Percentiles rank a stretch among this genome's conserved stretches.
Conservation (phyloP, 2,329 filamentous ascomycete genomes). For the Exserohilum rostratum region DNA sequence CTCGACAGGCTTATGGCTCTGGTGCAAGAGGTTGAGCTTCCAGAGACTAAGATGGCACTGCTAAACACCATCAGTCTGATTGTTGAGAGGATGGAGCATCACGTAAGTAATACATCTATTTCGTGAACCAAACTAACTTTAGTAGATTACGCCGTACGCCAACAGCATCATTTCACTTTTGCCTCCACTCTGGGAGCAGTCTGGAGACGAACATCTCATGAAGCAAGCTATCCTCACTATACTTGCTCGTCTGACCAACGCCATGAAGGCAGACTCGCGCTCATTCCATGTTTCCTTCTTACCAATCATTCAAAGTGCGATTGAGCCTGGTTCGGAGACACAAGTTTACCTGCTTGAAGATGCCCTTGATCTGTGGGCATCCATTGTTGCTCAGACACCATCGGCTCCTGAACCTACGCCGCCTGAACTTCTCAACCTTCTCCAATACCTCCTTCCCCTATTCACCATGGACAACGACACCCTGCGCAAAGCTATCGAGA, state of each 20-base stretch:
- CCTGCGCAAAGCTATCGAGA: slow-evolving; percentile 56
- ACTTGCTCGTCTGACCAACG: slow-evolving; percentile 81
- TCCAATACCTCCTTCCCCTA: slow-evolving; percentile 54
- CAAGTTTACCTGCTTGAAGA: slow-evolving; percentile 85
- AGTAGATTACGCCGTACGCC: slow-evolving; percentile 66
- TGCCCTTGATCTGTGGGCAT: slow-evolving; percentile 85
- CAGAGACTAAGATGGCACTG: slow-evolving; percentile 89
- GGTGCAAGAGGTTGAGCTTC: slow-evolving; percentile 78
- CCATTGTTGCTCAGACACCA: slow-evolving; percentile 69
- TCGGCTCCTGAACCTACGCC: slow-evolving; percentile 50
- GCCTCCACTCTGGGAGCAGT: slow-evolving; percentile 82
- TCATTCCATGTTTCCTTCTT: slow-evolving; percentile 81
- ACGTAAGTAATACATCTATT: slow-evolving; percentile 53
- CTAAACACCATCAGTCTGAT: slow-evolving; percentile 84
- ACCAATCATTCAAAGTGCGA: slow-evolving; percentile 80
- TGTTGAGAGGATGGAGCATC: slow-evolving; percentile 79
- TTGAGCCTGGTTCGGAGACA: slow-evolving; percentile 70
- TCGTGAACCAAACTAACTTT: slow-evolving; percentile 7
- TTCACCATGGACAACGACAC: slow-evolving; percentile 58
- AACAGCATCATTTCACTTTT: slow-evolving; percentile 82
- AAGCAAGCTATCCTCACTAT: slow-evolving; percentile 92
- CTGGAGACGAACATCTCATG: slow-evolving; percentile 86
- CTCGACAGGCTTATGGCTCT: slow-evolving; percentile 76
- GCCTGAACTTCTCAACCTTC: slow-evolving; percentile 50
- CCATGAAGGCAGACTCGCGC: slow-evolving; percentile 78